phyloP scores from a whole-genome alignment of 78 protist species.

The Dictyostelium capitatum region DNA sequence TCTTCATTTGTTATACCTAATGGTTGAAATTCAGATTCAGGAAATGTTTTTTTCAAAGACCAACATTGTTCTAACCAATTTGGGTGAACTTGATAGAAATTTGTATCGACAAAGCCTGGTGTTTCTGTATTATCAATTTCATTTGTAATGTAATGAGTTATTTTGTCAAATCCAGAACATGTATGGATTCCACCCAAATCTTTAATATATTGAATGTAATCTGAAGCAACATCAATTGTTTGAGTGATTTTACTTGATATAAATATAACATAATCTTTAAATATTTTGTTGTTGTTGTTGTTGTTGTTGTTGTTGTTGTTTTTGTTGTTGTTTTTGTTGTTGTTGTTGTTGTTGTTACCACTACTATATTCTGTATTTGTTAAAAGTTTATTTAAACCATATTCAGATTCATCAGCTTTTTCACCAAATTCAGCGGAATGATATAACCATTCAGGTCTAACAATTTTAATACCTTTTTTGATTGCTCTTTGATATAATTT shows the following conservation, averaged over 20 bases:
- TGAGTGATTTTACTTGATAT: constrained; percentile 1
- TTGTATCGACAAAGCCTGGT: not conserved
- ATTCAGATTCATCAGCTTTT: not conserved
- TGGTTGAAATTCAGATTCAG: not conserved
- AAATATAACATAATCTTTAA: not conserved
- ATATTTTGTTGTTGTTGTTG: not conserved
- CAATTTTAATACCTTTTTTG: not conserved
- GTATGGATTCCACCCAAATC: constrained; percentile 88
- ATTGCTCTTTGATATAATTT: not conserved
- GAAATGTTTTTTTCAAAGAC: not conserved
- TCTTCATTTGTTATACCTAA: not conserved
- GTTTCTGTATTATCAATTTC: not conserved
- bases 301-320: constrained; percentile 8
- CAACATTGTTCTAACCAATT: constrained; percentile 12
- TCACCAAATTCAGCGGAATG: not conserved
- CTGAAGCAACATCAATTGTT: not conserved
- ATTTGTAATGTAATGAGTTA: not conserved
- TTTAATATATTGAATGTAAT: constrained; percentile 66
- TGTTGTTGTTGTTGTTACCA: not conserved
- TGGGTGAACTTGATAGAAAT: not conserved
- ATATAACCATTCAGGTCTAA: not conserved
- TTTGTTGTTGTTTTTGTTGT: not conserved
- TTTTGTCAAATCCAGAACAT: constrained; percentile 43
- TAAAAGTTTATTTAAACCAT: not conserved
- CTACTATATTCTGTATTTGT: not conserved